A percentile compares a stretch with the other conserved stretches of the same genome.
Conservation (phyloP, 805 yeast species). For the Nadsonia fulvescens region DNA sequence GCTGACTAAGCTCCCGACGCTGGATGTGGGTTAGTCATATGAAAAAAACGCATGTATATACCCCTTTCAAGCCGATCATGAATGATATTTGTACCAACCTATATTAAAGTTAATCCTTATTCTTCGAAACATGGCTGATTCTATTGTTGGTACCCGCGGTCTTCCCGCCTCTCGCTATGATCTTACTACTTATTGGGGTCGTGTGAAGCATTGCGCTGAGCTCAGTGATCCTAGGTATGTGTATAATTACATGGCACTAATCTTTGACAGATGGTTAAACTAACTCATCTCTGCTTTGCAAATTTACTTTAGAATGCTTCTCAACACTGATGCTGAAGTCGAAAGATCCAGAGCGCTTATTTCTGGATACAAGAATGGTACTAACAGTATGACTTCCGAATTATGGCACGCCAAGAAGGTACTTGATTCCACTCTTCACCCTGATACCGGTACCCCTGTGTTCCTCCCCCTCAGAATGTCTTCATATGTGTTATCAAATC, state of each 20-base stretch:
- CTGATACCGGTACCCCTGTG: constrained; percentile 91
- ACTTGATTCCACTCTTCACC: constrained; percentile 85
- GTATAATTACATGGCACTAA: too few species aligned
- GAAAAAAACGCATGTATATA: too few species aligned
- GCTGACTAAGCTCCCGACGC: too few species aligned
- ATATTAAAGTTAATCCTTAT: background rate
- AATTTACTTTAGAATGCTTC: constrained; percentile 46
- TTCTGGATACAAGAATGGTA: constrained; percentile 59
- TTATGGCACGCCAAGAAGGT: constrained; percentile 79
- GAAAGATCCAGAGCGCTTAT: constrained; percentile 45
- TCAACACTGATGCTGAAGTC: constrained; percentile 50
- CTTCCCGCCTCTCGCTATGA: constrained; percentile 73
- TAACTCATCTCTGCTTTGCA: constrained; percentile 3
- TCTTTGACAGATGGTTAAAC: background rate
- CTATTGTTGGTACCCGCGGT: constrained; percentile 64
- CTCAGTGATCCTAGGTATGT: constrained; percentile 61
- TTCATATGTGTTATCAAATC: constrained; percentile 77
- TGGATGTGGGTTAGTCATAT: too few species aligned
- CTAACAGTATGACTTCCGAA: constrained; percentile 50
- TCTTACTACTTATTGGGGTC: constrained; percentile 71
- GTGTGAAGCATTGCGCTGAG: constrained; percentile 87
- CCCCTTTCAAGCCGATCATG: too few species aligned
- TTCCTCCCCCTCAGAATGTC: constrained; percentile 93
- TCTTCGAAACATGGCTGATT: constrained; percentile 54
- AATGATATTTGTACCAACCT: background rate